These are phyloP conservation scores for Kwoniella botswanensis DNA, from an alignment of 768 basidiomycete genomes.

Conservation along the genomic window DNA sequence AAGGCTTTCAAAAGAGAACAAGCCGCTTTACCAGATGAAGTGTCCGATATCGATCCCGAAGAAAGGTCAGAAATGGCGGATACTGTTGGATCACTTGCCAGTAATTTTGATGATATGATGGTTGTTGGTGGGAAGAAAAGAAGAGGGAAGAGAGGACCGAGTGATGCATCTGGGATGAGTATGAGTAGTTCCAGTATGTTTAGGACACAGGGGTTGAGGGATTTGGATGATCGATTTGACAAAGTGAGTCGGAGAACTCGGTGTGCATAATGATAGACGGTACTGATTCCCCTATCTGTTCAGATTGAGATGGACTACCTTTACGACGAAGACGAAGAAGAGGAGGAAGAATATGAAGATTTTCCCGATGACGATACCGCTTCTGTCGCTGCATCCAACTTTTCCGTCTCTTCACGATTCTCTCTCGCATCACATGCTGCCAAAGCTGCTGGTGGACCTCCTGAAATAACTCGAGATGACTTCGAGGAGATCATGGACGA, in stretches of 20 bases:
- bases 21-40: conserved; percentile 56
- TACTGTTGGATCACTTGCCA: conserved; percentile 75
- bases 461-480: conserved; percentile 70
- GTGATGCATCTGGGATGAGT: conserved; percentile 89
- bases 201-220: conserved; percentile 84
- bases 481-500: conserved; percentile 91
- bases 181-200: conserved; percentile 98
- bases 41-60: conserved; percentile 58
- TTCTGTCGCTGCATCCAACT: conserved; percentile 42
- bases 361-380: conserved; percentile 56
- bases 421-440: conserved; percentile 73
- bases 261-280: not conserved
- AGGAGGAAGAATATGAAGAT: conserved; percentile 61
- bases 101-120: conserved; percentile 63
- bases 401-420: conserved; percentile 57
- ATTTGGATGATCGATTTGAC: conserved; percentile 91
- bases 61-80: conserved; percentile 65
- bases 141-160: conserved; percentile 70
- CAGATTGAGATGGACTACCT: conserved; percentile 64
- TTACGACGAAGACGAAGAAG: conserved; percentile 64
- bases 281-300: not conserved
- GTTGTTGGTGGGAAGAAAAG: conserved; percentile 74
- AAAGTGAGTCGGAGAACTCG: conserved; percentile 66
- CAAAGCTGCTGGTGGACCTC: conserved; percentile 44
- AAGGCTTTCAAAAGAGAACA: conserved; percentile 68